Conservation (phyloP, 1,284 basidiomycete genomes). For the Ceratobasidium sp. region DNA sequence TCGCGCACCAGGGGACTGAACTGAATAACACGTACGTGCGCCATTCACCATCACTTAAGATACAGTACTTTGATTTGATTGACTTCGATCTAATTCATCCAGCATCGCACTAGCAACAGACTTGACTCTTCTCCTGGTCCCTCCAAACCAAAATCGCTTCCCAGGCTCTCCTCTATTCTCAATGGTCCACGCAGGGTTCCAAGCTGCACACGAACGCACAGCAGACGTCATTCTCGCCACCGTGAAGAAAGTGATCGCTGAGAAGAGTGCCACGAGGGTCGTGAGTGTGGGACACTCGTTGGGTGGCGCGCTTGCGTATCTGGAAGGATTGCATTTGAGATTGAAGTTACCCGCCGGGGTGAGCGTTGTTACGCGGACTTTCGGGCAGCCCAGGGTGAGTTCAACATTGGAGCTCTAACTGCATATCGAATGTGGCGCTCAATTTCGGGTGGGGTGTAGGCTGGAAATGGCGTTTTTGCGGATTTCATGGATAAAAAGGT, state of each 20-base stretch:
- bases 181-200: constrained; percentile 36
- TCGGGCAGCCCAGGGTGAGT: constrained; percentile 68
- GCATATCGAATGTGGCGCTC: too few relatives aligned
- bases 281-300: constrained; percentile 44
- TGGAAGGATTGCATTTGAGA: constrained; percentile 61
- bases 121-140: not conserved
- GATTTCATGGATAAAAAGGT: constrained; percentile 61
- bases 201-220: constrained; percentile 32
- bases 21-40: not conserved
- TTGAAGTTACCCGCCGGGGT: constrained; percentile 57
- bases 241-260: constrained; percentile 41
- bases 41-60: too few relatives aligned
- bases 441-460: constrained; percentile 56
- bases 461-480: constrained; percentile 71
- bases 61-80: not conserved
- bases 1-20: constrained; percentile 22
- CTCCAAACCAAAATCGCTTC: not conserved
- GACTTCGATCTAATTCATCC: too few relatives aligned
- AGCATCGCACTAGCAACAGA: constrained; percentile 2
- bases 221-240: constrained; percentile 29
- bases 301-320: constrained; percentile 60
- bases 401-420: constrained; percentile 14
- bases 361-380: constrained; percentile 58
- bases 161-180: not conserved
- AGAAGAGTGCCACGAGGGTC: constrained; percentile 20